Base-by-base conservation (phyloP, 1,139 yeast genomes). In the Blastobotrys petasosporus region DNA sequence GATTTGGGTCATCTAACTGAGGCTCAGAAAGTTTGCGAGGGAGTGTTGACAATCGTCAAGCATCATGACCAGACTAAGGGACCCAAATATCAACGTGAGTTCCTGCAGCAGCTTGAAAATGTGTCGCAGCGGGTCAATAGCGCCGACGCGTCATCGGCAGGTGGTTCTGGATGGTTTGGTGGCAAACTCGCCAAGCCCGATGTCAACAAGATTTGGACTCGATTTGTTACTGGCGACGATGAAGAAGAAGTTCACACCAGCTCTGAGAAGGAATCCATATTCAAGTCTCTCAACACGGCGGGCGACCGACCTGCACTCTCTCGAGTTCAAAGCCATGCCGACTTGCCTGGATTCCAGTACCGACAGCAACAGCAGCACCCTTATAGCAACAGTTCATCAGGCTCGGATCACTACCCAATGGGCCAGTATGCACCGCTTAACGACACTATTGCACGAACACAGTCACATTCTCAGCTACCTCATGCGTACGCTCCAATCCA, bases 191-290 rank as follows among this genome's bases (percentile, higher is more conserved):
- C 84, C 33, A 81, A 80, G 59, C 94, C 94, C 11, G 85, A 83
- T 56, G 70, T 88, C 49, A 95, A 88, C 57, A 83, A 79, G 59
- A 82, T 88, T 50, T 70, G 88, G 51, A 95, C 77, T 58, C 87
- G 87, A 63, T 86, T 90, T 61, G 92, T 92, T 52, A 86, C 95
- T 2, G 98, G 97, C 10, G 96, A 86, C 45, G 90, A 81, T 37
- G 64, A 65, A 17, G 59, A 54, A 7, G 56, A 52, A 1, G 56
- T 53, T 10, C 51, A 49, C 3, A 54, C 55, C n/a, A 66, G 67
- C 7, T 51, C 69, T 3, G 69, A 65, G 1, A 67, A 65, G 32
- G 77, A 76, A 28, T 74, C 40, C 11, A 45, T 53, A 11, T 53
- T 53, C 49, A 51, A 48, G 46, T 39, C 44, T 31, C 41, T 42